Percentiles rank a stretch among this genome's conserved stretches.
Evolutionary conservation across 306 rosid species (phyloP).

Genomic region (Cucurbita maxima): DNA sequence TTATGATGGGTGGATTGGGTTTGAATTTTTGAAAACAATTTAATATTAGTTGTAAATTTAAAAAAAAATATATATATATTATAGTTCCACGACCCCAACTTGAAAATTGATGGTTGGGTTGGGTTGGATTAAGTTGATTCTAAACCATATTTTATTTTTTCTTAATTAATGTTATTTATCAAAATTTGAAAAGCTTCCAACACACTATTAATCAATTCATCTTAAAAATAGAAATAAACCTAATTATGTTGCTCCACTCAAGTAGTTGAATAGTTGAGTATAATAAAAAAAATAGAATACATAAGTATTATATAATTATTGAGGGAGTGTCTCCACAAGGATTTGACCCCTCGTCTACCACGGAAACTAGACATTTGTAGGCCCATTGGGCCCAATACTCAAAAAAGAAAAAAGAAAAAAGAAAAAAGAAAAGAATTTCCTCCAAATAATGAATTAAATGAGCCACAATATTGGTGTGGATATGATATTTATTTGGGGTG

Average conservation of each 20-base stretch:
- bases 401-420: no score
- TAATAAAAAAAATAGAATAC: not conserved
- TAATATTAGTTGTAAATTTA: no score
- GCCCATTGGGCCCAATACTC: constrained; percentile 19
- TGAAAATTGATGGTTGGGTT: no score
- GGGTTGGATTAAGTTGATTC: no score
- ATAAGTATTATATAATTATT: constrained; percentile 14
- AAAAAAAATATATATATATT: no score
- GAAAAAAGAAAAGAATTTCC: constrained; percentile 9
- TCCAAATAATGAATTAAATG: not conserved
- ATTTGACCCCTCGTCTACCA: constrained; percentile 35
- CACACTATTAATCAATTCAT: no score
- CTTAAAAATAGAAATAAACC: not conserved
- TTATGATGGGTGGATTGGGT: not conserved
- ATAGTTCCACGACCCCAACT: no score
- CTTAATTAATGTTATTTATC: no score
- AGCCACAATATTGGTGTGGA: not conserved
- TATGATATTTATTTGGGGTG: not conserved
- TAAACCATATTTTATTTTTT: not conserved
- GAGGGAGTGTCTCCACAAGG: constrained; percentile 24
- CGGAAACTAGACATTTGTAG: constrained; percentile 13
- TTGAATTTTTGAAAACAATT: no score
- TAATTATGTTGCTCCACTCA: not conserved
- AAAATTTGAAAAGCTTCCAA: no score
- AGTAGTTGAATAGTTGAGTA: not conserved